Base-by-base conservation (phyloP, 2,329 filamentous ascomycete genomes). In the Diaporthe sp. region DNA sequence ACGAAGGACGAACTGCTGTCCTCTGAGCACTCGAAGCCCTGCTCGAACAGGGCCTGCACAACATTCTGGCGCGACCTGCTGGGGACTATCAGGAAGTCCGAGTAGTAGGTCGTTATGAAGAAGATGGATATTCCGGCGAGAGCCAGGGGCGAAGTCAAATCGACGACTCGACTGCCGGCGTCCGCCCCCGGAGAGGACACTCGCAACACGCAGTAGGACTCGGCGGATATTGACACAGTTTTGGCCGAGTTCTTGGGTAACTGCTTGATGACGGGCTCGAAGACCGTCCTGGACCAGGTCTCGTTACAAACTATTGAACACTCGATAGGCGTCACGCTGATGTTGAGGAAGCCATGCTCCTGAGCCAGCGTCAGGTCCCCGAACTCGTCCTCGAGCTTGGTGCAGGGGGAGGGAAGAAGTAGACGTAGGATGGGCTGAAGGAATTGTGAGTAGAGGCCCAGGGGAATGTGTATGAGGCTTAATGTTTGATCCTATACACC, bases 41-140 rank as follows among this genome's bases (percentile, higher is more conserved):
- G 91, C 25, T 92, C 90, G 76, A 96, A 89, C 7, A 98, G 88
- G 0, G 95, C 94, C 75, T 92, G 88, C 47, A 95, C 91, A 65
- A 98, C 96, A 53, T 92, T 93, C 37, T 90, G 86, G 70, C 93
- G 92, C 80, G 94, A 92, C 81, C 92, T 94, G 72, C 89, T 89
- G 0, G 97, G 96, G 1, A 98, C 95, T 49, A 98, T 90, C 80
- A 99, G 97, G 85, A 98, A 98, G 86, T 99, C 96, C 47, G 94
- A 97, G 85, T 98, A 98, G 85, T 98, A 99, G 44, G 95, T 98
- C 4, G 96, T 98, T 83, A 98, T 98, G 89, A 98, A 98, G 88
- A 98, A 98, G 82, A 99, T 98, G 72, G 96, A 94, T 71, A 98
- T 97, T 80, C 95, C 95, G 68, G 96, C 96, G 82, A 98, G 89